These are phyloP conservation scores for Sclerotinia trifoliorum DNA, from an alignment of 2,329 filamentous ascomycete species.

Conservation along the genomic window DNA sequence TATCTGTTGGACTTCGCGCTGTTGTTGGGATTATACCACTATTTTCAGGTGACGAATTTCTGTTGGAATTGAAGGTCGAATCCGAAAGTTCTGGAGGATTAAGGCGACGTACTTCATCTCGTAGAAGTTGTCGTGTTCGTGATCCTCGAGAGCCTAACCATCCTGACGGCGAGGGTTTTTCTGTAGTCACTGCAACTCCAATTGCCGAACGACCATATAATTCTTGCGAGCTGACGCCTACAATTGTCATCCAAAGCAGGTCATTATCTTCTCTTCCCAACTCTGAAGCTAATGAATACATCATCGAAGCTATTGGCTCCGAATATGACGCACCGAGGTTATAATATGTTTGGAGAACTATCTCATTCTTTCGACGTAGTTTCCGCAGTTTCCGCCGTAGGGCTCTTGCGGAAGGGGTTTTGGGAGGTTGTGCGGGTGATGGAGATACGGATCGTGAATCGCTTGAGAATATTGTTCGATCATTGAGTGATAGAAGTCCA, in stretches of 20 bases:
- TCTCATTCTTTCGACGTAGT: constrained; percentile 74
- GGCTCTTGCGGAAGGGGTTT: constrained; percentile 66
- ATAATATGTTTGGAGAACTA: constrained; percentile 78
- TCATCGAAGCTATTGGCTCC: constrained; percentile 89
- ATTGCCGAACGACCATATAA: constrained; percentile 84
- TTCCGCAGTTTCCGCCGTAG: constrained; percentile 72
- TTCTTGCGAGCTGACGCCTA: constrained; percentile 92
- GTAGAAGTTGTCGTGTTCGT: constrained; percentile 77
- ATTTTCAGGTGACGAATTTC: constrained; percentile 62
- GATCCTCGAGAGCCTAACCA: constrained; percentile 83
- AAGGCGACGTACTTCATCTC: constrained; percentile 89
- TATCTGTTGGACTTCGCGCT: constrained; percentile 85
- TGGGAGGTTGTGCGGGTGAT: constrained; percentile 57
- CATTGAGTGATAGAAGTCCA: constrained; percentile 57
- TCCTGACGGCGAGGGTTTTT: constrained; percentile 59
- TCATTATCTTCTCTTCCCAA: constrained; percentile 96
- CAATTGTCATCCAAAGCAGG: constrained; percentile 89
- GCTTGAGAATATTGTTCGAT: constrained; percentile 48
- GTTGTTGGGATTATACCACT: constrained; percentile 86
- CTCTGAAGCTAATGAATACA: constrained; percentile 93
- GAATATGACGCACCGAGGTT: constrained; percentile 84
- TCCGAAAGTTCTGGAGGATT: constrained; percentile 72
- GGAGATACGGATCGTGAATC: constrained; percentile 44
- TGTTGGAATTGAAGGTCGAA: constrained; percentile 55
- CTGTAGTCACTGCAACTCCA: constrained; percentile 64